Base-by-base conservation (phyloP, 176 grass and related monocot genomes). In the Zoysia pacifica region DNA sequence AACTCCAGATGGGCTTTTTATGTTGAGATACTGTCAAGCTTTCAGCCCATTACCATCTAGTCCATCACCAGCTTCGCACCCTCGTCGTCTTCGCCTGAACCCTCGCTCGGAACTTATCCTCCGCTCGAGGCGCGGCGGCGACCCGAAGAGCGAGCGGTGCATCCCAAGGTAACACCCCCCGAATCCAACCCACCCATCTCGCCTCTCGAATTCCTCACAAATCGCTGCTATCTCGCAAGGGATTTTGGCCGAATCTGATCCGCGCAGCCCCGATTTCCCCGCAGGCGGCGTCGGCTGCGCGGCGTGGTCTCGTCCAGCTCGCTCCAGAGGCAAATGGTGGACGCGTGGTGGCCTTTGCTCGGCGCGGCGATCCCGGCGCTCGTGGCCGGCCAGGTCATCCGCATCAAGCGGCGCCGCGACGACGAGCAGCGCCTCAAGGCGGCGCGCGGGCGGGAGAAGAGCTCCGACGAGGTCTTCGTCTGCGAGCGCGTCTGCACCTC, bases 401-500 rank as follows among this genome's bases (percentile, higher is more conserved):
- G 81, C 47, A 62, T 87, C 42, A 95, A 95, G 82, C 86, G 87
- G 72, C 83, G 87, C 65, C 78, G 84, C 62, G 81, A 88, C 62
- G 89, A 95, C 83, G 93, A 92, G 85, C 82, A 89, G 37, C 80
- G 82, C 60, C 81, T 95, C 79, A 95, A 92, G 83, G 78, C 88
- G 63, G 81, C 78, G 48, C 86, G 84, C 38, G 89, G 89, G n/a
- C 89, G 89, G 18, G 93, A 97, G 77, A 93, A 93, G 76, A 88
- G 65, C 85, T 88, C 87, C 7, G 93, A 97, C 42, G 93, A 97
- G 73, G 77, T 93, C 9, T 97, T 97, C 78, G 90, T 97, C 62
- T 93, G 90, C 84, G 90, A 97, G 73, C 87, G 90, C 74, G 90
- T 97, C 3, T 97, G 93, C 73, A 97, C 87, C 49, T 97, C 93